Base-by-base conservation (phyloP, 2,329 filamentous ascomycete species). In the Fusarium paranaense region DNA sequence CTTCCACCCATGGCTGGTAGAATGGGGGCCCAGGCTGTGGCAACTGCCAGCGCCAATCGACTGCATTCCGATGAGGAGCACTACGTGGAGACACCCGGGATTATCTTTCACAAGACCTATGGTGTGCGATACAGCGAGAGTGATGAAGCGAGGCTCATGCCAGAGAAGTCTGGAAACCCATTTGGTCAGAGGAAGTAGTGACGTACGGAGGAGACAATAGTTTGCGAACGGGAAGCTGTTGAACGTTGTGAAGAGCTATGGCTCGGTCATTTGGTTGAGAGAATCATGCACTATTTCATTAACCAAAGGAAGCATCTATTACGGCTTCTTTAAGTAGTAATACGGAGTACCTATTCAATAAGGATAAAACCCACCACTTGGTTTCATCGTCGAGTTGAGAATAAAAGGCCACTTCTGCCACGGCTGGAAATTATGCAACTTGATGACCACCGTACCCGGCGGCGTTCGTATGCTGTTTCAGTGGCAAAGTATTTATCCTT, bases 111-210 rank as follows among this genome's bases (percentile, higher is more conserved):
- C 16, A 60, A 65, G 27, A 65, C n/a, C 0, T 47, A 42, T 27
- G 45, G 38, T 5, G 62, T 65, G 22, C 22, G 58, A 16, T 65
- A 65, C 2, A 65, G 52, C 9, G 62, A 65, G 27, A 65, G 40
- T 22, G 62, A 65, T 47, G 62, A 65, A 57, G 30, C 32, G 6
- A 60, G 62, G 16, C 54, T 65, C 4, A 54, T 65, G 11, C 52
- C 47, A 5, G 47, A 20, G 11, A 32, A 32, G 11, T 13, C 25
- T 9, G 4, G 6, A 3, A 18, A 33, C 2, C 2, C 8, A 54
- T 30, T 30, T 32, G 47, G 18, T 5, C 27, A 14, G 18, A 14
- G 18, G 27, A 33, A 54, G 4, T 2, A 20, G 47, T 54, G 18
- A 32, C 2, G 47, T n/a, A 8, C 3, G 2, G 18, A 14, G 27